Conservation (phyloP, 768 basidiomycete genomes). For the Lactarius quietus region DNA sequence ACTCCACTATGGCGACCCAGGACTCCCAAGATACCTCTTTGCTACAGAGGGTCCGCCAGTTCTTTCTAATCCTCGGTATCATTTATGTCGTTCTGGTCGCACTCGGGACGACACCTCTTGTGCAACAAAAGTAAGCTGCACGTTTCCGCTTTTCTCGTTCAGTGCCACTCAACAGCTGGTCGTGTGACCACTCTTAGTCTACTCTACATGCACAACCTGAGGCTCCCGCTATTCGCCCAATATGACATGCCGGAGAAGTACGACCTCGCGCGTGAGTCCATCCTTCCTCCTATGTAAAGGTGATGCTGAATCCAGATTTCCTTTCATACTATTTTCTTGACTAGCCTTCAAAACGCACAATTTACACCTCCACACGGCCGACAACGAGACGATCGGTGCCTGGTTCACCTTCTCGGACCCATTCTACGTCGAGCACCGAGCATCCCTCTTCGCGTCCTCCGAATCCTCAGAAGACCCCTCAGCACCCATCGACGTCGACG, state of each 20-base stretch:
- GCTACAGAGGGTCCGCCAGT: constrained; percentile 30
- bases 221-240: constrained; percentile 57
- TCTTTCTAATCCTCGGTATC: constrained; percentile 42
- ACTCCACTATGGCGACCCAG: background rate
- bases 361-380: constrained; percentile 62
- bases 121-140: constrained; percentile 66
- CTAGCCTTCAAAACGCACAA: constrained; percentile 58
- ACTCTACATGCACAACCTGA: constrained; percentile 65
- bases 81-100: constrained; percentile 49
- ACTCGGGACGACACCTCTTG: constrained; percentile 53
- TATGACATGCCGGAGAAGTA: constrained; percentile 72
- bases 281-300: background rate
- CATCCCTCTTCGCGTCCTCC: constrained; percentile 41
- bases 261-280: constrained; percentile 69
- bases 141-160: background rate
- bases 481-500: constrained; percentile 34
- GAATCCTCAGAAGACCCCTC: constrained; percentile 31
- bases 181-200: constrained; percentile 40
- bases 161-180: background rate
- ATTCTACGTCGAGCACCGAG: constrained; percentile 39
- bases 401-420: constrained; percentile 78
- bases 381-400: constrained; percentile 78
- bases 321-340: background rate
- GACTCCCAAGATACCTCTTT: background rate
- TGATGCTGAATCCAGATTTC: background rate